A percentile compares a stretch with the other conserved stretches of the same genome.
Conservation (phyloP, 1,284 basidiomycete species). For the Puccinia polysora region DNA sequence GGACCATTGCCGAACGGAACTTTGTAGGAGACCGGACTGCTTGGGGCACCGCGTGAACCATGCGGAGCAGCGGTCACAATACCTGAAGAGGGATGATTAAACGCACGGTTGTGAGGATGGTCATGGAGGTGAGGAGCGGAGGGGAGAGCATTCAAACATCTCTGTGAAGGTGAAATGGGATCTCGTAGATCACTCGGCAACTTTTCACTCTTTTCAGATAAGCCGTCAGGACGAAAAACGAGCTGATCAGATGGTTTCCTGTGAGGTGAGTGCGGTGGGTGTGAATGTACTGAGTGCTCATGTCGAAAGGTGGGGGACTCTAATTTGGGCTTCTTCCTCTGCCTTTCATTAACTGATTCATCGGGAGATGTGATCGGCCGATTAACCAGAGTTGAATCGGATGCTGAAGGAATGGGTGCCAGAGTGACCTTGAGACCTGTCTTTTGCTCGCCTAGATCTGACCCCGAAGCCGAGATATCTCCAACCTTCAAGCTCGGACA, state of each 20-base stretch:
- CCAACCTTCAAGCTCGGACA: not conserved
- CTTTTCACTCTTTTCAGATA: not conserved
- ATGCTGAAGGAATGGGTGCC: not conserved
- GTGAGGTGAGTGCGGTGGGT: not conserved
- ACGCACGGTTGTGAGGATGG: conserved; percentile 23
- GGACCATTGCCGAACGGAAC: not conserved
- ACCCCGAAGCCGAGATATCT: not conserved
- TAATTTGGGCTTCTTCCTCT: conserved; percentile 4
- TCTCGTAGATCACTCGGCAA: not conserved
- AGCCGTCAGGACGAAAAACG: not conserved
- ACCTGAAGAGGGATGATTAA: conserved; percentile 5
- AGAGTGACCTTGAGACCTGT: not conserved
- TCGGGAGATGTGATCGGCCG: not conserved
- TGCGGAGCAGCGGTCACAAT: conserved; percentile 5
- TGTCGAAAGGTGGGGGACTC: not conserved
- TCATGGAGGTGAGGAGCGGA: conserved; percentile 3
- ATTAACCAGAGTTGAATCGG: not conserved
- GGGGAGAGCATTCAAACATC: not conserved
- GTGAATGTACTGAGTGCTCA: not conserved
- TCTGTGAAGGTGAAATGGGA: conserved; percentile 20
- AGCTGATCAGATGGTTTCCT: conserved; percentile 7
- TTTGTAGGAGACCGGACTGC: conserved; percentile 17
- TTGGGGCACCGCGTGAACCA: not conserved
- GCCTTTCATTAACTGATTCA: conserved; percentile 14
- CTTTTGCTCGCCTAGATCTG: not conserved